phyloP scores from a whole-genome alignment of 805 yeast genomes.

The Huiozyma naganishii region DNA sequence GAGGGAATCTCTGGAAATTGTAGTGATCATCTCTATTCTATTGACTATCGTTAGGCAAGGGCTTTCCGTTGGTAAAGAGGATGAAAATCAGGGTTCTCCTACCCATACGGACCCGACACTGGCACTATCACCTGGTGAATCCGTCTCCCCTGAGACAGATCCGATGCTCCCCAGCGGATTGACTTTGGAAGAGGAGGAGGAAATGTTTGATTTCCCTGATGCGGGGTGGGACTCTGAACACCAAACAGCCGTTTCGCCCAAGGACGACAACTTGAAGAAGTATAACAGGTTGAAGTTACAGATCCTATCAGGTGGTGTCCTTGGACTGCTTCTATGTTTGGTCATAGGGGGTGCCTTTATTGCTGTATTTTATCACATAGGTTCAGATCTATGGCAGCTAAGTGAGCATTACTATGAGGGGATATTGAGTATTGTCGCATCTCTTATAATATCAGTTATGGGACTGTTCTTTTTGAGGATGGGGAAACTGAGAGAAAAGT shows the following conservation, averaged over 20 bases:
- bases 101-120: neutral
- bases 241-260: slow-evolving; percentile 6
- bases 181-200: slow-evolving; percentile 24
- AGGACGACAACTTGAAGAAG: slow-evolving; percentile 20
- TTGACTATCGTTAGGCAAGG: slow-evolving; percentile 62
- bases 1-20: slow-evolving; percentile 65
- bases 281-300: slow-evolving; percentile 48
- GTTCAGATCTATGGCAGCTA: slow-evolving; percentile 76
- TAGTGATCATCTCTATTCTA: slow-evolving; percentile 64
- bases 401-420: slow-evolving; percentile 92
- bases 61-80: slow-evolving; percentile 29
- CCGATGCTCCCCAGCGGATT: neutral
- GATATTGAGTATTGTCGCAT: slow-evolving; percentile 62
- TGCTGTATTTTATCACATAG: slow-evolving; percentile 59
- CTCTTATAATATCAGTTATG: slow-evolving; percentile 74
- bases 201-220: slow-evolving; percentile 10
- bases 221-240: slow-evolving; percentile 4
- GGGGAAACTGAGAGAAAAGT: slow-evolving; percentile 73
- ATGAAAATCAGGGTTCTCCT: no score
- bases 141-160: neutral
- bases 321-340: slow-evolving; percentile 61
- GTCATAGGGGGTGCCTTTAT: slow-evolving; percentile 66
- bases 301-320: slow-evolving; percentile 71
- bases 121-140: neutral
- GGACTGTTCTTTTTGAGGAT: slow-evolving; percentile 74